Evolutionary conservation across 768 basidiomycete species (phyloP).

Genomic region (Termitomyces sp.): DNA sequence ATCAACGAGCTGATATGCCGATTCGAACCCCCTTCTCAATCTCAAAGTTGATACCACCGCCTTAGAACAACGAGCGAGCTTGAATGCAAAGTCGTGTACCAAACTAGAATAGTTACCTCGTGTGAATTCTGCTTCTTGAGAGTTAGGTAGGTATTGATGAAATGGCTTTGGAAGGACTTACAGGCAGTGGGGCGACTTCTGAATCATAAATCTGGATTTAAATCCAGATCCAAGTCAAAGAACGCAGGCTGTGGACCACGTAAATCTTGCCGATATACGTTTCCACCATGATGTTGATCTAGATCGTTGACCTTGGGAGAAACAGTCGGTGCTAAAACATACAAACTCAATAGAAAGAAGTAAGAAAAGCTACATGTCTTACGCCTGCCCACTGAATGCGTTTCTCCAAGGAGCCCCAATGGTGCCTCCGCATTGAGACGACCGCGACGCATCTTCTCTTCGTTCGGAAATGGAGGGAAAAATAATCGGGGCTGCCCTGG

Average conservation of each 20-base stretch:
- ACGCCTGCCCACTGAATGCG: constrained; percentile 77
- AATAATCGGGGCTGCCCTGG: constrained; percentile 75
- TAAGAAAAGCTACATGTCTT: constrained; percentile 18
- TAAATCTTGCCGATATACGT: constrained; percentile 69
- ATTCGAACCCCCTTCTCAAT: constrained; percentile 13
- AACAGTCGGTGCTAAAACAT: constrained; percentile 48
- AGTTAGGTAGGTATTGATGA: background rate
- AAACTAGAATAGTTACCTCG: background rate
- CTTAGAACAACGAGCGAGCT: background rate
- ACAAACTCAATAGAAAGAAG: constrained; percentile 6
- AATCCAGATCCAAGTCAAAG: constrained; percentile 78
- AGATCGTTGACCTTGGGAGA: constrained; percentile 48
- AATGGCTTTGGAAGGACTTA: background rate
- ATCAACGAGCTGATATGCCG: constrained; percentile 27
- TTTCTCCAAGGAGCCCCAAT: constrained; percentile 73
- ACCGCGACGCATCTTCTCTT: constrained; percentile 86
- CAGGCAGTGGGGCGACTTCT: background rate
- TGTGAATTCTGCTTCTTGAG: background rate
- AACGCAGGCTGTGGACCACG: constrained; percentile 54
- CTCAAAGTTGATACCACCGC: background rate
- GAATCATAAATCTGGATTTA: constrained; percentile 70
- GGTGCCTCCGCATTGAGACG: constrained; percentile 77
- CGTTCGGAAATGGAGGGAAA: constrained; percentile 89
- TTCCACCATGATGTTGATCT: constrained; percentile 48
- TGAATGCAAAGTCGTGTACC: background rate